Evolutionary conservation across 345 rosid species (phyloP).

Genomic region (Firmiana major): DNA sequence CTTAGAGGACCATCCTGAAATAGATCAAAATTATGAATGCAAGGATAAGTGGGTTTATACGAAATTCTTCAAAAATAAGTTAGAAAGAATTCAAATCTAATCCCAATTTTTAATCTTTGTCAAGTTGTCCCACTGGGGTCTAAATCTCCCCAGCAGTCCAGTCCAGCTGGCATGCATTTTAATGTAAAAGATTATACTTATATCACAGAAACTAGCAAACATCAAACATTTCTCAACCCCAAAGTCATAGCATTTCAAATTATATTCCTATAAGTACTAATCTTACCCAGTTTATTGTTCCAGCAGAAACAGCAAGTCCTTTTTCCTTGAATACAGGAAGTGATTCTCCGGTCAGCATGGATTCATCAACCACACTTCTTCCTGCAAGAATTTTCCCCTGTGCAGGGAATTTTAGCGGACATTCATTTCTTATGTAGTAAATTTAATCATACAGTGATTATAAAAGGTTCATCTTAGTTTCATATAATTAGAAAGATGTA

Average conservation of each 20-base stretch:
- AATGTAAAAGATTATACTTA: no score
- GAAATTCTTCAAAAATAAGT: no score
- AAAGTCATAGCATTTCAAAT: no score
- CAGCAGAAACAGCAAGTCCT: conserved; percentile 27
- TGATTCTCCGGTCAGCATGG: conserved; percentile 98
- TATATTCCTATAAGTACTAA: neutral
- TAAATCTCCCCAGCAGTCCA: no score
- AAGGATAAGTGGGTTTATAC: neutral
- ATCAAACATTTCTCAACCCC: no score
- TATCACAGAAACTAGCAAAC: no score
- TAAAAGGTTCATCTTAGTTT: neutral
- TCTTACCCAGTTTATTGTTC: neutral
- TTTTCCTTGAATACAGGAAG: conserved; percentile 83
- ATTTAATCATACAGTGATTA: conserved; percentile 1
- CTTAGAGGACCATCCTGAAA: conserved; percentile 94
- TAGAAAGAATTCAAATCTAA: no score
- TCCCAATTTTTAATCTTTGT: neutral
- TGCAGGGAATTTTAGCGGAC: conserved; percentile 20
- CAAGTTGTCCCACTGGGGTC: neutral
- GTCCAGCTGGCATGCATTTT: no score
- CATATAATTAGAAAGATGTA: neutral
- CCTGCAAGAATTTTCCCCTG: conserved; percentile 90
- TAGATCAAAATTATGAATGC: conserved; percentile 6
- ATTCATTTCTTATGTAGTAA: conserved; percentile 3
- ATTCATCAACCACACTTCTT: conserved; percentile 95